Base-by-base conservation (phyloP, 305 asterid species). In the Fraxinus angustifolia region DNA sequence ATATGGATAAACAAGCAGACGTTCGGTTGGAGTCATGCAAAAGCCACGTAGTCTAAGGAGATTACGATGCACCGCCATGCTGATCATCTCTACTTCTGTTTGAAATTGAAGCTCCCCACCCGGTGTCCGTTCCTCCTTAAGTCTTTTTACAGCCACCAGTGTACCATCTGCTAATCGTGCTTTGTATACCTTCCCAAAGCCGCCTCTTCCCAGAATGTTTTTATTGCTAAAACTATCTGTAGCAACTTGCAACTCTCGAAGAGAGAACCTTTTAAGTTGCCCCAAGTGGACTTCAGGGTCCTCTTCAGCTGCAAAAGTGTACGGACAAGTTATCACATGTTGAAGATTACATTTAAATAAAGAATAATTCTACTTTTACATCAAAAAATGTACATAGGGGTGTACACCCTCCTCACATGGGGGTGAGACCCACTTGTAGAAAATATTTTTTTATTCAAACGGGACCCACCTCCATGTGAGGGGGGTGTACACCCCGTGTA, bases 91-190 rank as follows among this genome's bases (percentile, higher is more conserved):
- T 7, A 90, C 92, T 82, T 90, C 94, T 8, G 94, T 89, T 70
- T 89, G 94, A 79, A 90, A 90, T 65, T 90, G 94, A 19, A 90
- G 92, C 90, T 90, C 94, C 21, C 94, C 94, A 0, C 94, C 92
- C 5, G 94, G 91, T 11, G 94, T 90, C 76, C 94, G 86, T 85
- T 88, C 94, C 85, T 90, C 94, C 71, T 90, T 90, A 23, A 90
- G 91, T 75, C 92, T 83, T 85, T 90, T 90, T 17, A 90, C 92
- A 1, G 94, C 94, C 26, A 90, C 94, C 17, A 90, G 79, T 0
- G 94, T 72, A 77, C 94, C 94, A 78, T 91, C 94, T 0, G 92
- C 87, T 6, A 91, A 84, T 33, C 94, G 87, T 5, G 92, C 94
- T 79, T 91, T 91, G 70, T 91, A 91, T 14, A 91, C 92, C 86